Evolutionary conservation across 495 filamentous ascomycete species (phyloP), one percentile per base, ranked within the genome.

Genomic region (Aspergillus panamensis): DNA sequence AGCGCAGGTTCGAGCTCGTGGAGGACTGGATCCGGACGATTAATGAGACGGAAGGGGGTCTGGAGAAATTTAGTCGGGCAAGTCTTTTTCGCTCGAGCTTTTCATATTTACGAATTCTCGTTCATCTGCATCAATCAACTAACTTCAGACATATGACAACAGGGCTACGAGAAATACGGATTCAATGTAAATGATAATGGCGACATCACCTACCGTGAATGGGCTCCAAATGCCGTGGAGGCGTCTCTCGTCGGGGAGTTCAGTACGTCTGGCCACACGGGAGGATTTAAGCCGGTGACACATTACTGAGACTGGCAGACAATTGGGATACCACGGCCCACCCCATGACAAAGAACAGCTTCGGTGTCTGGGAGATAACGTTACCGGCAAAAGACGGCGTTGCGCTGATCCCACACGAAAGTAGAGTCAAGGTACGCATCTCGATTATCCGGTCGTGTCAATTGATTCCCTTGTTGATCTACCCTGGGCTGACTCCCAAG

Each of bases 191-290:
- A 84, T 61, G 78, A 85, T 10, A 87, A 96, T 64, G 87, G 89
- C 62, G 90, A 92, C 70, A 91, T 98, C 63, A 80, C 76, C 44
- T 98, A 98, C 74, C 84, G 89, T 62, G 94, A 98, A 83, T 98
- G 94, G 94, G 94, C 94, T 2, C 93, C 94, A 48, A 93, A 90
- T 76, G 92, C 90, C 51, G 71, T 84, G 19, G 73, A 87, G 63
- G 94, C 94, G 17, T 86, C 87, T 58, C 80, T 98, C n/a, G 87
- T 97, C 59, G 94, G 94, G 53, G 94, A 97, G 57, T 98, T 97
- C 78, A 98, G 91, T 96, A 80, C 50, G 81, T 72, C 53, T 21
- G 8, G 17, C 20, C 32, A 42, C 49, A 10, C 3, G n/a, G n/a
- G 45, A 21, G 44, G 8, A 43, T 14, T 20, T 53, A 35, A 50